These are phyloP conservation scores for Metarhizium brunneum DNA, from an alignment of 2,329 filamentous ascomycete genomes.

Conservation along the genomic window DNA sequence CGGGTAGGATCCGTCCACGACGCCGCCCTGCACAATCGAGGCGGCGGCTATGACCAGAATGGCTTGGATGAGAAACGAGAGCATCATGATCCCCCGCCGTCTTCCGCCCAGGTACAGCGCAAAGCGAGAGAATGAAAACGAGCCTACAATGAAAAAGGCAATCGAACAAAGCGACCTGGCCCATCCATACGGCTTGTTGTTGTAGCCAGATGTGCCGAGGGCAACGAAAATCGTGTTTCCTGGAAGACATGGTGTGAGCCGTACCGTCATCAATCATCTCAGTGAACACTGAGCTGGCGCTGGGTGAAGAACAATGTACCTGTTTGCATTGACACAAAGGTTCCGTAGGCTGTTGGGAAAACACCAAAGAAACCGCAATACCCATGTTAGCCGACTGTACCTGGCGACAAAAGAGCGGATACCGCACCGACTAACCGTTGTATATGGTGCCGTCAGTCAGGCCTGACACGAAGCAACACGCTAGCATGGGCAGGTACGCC, in stretches of 20 bases:
- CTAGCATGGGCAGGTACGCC: conserved; percentile 21
- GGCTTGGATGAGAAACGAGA: conserved; percentile 43
- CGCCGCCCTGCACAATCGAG: conserved; percentile 35
- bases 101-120: conserved; percentile 17
- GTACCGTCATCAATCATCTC: neutral
- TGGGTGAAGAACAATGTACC: conserved; percentile 7
- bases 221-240: conserved; percentile 57
- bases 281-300: no score
- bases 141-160: conserved; percentile 42
- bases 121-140: conserved; percentile 31
- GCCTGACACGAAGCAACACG: conserved; percentile 28
- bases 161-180: conserved; percentile 40
- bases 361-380: neutral
- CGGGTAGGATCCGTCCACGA: conserved; percentile 14
- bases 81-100: conserved; percentile 28
- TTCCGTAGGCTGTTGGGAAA: conserved; percentile 13
- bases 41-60: conserved; percentile 42
- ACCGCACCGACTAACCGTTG: conserved; percentile 16
- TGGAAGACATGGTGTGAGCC: conserved; percentile 4
- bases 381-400: neutral
- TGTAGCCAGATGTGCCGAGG: conserved; percentile 44
- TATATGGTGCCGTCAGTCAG: conserved; percentile 31
- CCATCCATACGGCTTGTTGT: conserved; percentile 41
- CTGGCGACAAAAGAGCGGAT: neutral
- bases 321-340: conserved; percentile 30